Base-by-base conservation (phyloP, 176 grass and related monocot species). In the Lolium rigidum region DNA sequence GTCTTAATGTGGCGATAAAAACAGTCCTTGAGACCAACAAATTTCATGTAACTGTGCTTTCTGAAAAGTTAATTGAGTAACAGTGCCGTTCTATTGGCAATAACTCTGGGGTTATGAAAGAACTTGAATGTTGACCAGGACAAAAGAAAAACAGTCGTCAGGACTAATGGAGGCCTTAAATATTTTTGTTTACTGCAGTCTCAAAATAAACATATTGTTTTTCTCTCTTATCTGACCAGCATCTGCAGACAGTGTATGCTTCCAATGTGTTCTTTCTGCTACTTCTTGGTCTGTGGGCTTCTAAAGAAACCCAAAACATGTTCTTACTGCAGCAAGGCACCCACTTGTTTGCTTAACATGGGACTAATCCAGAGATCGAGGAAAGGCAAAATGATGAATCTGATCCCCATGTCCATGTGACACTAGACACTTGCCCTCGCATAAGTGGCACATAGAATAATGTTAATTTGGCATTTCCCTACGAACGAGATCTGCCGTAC, bases 381-480 rank as follows among this genome's bases (percentile, higher is more conserved):
- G 58, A 41, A 18, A 85, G 55, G 1, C 73, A 26, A 18, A 77
- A 77, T 77, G 17, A 77, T 85, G 70, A 47, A 75, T 75, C 14
- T 3, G 83, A 77, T 77, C 82, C 57, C 70, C 59, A 55, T 77
- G 37, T 8, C 64, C 77, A 80, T 82, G 64, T 82, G 59, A 65
- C 83, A 41, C 80, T n/a, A n/a, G 60, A 9, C 61, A 9, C 74
- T 57, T 57, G 83, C 31, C 46, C 31, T 28, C 2, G 74, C 61
- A 14, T 78, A 13, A 67, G 60, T n/a, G 61, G 49, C 60, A n/a
- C 73, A 44, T 44, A 43, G 46, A 77, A 78, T 44, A 44, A 38
- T 54, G 72, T 28, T 39, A 7, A 37, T 76, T 76, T 76, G 74
- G 74, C 74, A 55, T 76, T 76, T 76, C 73, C 48, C 71, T 10